Percentiles rank a stretch among this genome's conserved stretches.
Conservation (phyloP, 2,329 filamentous ascomycete species). For the Aureobasidium sp. region DNA sequence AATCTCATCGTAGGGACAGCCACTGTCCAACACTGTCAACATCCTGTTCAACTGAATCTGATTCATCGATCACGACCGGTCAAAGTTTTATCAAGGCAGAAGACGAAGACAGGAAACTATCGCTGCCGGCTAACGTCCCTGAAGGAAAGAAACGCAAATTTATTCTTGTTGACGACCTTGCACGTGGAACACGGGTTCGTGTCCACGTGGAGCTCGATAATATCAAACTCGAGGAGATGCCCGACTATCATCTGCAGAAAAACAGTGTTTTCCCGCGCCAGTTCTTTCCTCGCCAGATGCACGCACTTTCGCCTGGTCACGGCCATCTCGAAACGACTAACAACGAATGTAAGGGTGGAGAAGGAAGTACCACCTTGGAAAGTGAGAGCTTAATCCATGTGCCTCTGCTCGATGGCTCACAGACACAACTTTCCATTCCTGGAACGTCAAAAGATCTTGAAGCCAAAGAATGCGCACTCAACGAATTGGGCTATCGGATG, state of each 20-base stretch:
- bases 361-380: constrained; percentile 22
- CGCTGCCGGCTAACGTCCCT: constrained; percentile 80
- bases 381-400: constrained; percentile 43
- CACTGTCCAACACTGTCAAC: constrained; percentile 66
- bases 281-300: constrained; percentile 91
- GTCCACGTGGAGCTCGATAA: constrained; percentile 90
- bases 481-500: constrained; percentile 91
- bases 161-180: constrained; percentile 86
- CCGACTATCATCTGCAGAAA: constrained; percentile 84
- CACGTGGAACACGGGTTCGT: constrained; percentile 71
- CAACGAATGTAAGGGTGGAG: constrained; percentile 28
- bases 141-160: constrained; percentile 93
- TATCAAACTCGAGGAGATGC: constrained; percentile 91
- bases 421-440: constrained; percentile 68
- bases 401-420: constrained; percentile 56
- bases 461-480: constrained; percentile 79
- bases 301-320: constrained; percentile 69
- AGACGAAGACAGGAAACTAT: constrained; percentile 54
- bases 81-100: constrained; percentile 34
- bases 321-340: constrained; percentile 50
- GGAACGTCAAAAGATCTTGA: constrained; percentile 62
- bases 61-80: constrained; percentile 46
- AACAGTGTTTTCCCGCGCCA: constrained; percentile 87
- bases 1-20: constrained; percentile 66
- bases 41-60: constrained; percentile 48